Percentiles rank a stretch among this genome's conserved stretches.
These are phyloP conservation scores for Aspergillus fijiensis DNA, from an alignment of 2,329 filamentous ascomycete species.

Conservation along the genomic window DNA sequence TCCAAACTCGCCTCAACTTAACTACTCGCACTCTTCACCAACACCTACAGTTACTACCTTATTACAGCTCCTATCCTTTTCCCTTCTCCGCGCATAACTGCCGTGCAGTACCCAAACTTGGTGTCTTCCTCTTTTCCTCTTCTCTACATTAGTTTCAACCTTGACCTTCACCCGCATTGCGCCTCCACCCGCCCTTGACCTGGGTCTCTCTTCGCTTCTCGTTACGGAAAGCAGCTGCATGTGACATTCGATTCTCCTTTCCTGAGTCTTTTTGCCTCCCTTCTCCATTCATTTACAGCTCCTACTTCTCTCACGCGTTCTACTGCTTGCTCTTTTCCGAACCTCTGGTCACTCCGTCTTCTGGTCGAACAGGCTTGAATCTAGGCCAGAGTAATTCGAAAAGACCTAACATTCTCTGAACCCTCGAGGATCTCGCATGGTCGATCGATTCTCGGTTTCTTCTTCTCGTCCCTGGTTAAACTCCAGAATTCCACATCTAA, in stretches of 20 bases:
- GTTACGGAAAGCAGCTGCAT: slow-evolving; percentile 13
- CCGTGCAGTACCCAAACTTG: background rate
- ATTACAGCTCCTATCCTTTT: background rate
- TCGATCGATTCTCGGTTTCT: background rate
- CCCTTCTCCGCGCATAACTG: background rate
- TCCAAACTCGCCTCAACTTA: background rate
- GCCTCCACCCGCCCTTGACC: slow-evolving; percentile 9
- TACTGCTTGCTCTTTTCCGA: slow-evolving; percentile 5
- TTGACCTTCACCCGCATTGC: slow-evolving; percentile 10
- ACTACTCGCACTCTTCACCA: background rate
- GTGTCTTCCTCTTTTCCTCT: background rate
- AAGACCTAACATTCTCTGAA: background rate
- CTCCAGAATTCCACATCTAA: background rate
- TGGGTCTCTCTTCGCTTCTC: slow-evolving; percentile 10
- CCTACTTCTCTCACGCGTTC: slow-evolving; percentile 11
- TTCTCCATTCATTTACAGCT: background rate
- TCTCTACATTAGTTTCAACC: background rate
- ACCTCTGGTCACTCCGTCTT: background rate
- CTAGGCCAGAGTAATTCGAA: background rate
- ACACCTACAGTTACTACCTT: background rate
- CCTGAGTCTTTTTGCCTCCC: slow-evolving; percentile 1
- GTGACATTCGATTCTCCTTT: slow-evolving; percentile 19
- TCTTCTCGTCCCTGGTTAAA: background rate
- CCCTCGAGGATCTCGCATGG: background rate
- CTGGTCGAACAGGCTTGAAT: background rate